phyloP scores from a whole-genome alignment of 768 basidiomycete genomes.

The Suillus variegatus region DNA sequence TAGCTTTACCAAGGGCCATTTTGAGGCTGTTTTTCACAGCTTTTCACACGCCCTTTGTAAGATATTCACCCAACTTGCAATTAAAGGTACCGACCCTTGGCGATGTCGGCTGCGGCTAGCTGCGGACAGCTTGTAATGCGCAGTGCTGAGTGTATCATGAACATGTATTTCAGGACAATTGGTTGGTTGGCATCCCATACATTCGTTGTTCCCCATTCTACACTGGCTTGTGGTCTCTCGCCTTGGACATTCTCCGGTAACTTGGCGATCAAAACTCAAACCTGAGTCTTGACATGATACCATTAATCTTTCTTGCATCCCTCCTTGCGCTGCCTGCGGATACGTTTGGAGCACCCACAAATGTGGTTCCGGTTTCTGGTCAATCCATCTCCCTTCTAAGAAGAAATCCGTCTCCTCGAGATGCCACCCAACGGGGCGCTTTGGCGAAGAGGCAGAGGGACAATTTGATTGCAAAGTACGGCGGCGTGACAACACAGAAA shows the following conservation, averaged over 20 bases:
- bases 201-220: neutral
- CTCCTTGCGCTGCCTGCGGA: constrained; percentile 15
- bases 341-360: constrained; percentile 18
- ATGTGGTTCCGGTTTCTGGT: constrained; percentile 9
- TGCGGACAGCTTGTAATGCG: neutral
- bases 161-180: neutral
- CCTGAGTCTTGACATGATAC: constrained; percentile 16
- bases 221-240: neutral
- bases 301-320: constrained; percentile 14
- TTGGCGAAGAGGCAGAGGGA: constrained; percentile 49
- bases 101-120: neutral
- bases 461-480: constrained; percentile 48
- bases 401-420: constrained; percentile 13
- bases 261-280: neutral
- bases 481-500: constrained; percentile 29
- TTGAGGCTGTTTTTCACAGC: too few species aligned
- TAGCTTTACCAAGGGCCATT: too few species aligned
- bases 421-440: constrained; percentile 10
- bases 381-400: constrained; percentile 23
- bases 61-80: too few species aligned
- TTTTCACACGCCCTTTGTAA: neutral
- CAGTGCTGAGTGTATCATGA: neutral
- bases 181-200: neutral
- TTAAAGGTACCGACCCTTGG: too few species aligned
- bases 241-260: constrained; percentile 2